Evolutionary conservation across 306 rosid species (phyloP), one percentile per base, ranked within the genome.

Genomic region (Dalbergia cochinchinensis): DNA sequence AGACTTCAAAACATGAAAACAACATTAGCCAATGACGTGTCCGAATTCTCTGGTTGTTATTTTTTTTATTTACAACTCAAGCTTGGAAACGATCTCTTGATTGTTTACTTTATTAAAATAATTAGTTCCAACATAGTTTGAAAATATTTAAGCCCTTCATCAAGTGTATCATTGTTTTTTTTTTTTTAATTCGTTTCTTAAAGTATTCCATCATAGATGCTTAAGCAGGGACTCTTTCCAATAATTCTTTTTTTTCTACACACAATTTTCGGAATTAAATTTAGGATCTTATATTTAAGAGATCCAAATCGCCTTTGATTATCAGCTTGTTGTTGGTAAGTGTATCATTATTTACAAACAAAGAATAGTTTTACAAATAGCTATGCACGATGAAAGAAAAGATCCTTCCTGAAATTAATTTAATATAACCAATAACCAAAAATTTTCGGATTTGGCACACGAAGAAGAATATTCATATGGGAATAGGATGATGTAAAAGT

Each of bases 381-480:
- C 33, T 5, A 58, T 73, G 20, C 0, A 22, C 2, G 31, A 16
- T 0, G 13, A n/a, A 70, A 10, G 15, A 59, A 60, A 37, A 84
- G 45, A 37, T 37, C 7, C 41, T n/a, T 11, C 31, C 35, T 1
- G 11, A 20, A 6, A 0, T 26, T 34, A 71, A 45, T 73, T 44
- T 11, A 69, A 50, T 4, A 8, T 7, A 42, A 42, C 47, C 65
- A 12, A 22, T 18, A 14, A 65, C 70, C 1, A 26, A 63, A 39
- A 65, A 75, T 11, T 64, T 44, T 71, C 6, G 57, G 67, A 71
- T 55, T 80, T 58, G 55, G 85, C 59, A 77, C 77, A 34, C 14
- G 8, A 78, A 61, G 18, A 65, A 84, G 83, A 77, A 77, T 81
- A 85, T 85, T 61, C 83, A 60, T 4, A 8, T 42, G 8, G 41